A percentile compares a stretch with the other conserved stretches of the same genome.
phyloP scores from a whole-genome alignment of 805 yeast genomes.

The Monosporozyma siamensis region DNA sequence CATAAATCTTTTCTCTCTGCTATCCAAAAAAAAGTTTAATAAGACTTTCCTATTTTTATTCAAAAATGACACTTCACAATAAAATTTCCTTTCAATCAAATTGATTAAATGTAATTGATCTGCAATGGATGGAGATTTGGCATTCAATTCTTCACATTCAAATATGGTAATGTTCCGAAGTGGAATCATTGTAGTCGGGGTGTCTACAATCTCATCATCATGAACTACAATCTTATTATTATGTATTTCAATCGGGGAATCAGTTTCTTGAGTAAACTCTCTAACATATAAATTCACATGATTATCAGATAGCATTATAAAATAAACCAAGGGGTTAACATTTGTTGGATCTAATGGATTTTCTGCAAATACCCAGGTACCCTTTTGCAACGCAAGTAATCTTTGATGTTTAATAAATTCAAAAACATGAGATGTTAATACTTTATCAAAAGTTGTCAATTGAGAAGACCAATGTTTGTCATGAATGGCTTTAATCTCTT shows the following conservation, averaged over 20 bases:
- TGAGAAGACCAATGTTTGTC: constrained; percentile 37
- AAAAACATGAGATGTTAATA: constrained; percentile 47
- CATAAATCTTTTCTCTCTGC: constrained; percentile 53
- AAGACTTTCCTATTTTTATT: constrained; percentile 36
- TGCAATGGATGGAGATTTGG: constrained; percentile 13
- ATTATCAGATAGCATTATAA: constrained; percentile 57
- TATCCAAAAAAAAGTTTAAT: constrained; percentile 59
- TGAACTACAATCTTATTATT: constrained; percentile 35
- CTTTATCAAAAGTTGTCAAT: constrained; percentile 39
- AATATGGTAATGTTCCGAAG: constrained; percentile 44
- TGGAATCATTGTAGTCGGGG: constrained; percentile 36
- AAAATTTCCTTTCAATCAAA: constrained; percentile 46
- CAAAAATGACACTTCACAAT: constrained; percentile 46
- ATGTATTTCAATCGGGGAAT: constrained; percentile 47
- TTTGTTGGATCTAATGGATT: constrained; percentile 33
- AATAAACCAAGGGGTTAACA: constrained; percentile 38
- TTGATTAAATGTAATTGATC: constrained; percentile 36
- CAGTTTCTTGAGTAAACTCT: constrained; percentile 42
- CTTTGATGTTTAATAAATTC: constrained; percentile 72
- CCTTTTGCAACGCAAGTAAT: constrained; percentile 59
- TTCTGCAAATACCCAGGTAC: constrained; percentile 72
- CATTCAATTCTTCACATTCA: constrained; percentile 40
- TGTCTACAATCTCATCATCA: constrained; percentile 3
- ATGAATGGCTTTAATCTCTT: constrained; percentile 32
- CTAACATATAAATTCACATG: constrained; percentile 51